Conservation (phyloP, 768 basidiomycete species). For the Leucocoprinus birnbaumii region DNA sequence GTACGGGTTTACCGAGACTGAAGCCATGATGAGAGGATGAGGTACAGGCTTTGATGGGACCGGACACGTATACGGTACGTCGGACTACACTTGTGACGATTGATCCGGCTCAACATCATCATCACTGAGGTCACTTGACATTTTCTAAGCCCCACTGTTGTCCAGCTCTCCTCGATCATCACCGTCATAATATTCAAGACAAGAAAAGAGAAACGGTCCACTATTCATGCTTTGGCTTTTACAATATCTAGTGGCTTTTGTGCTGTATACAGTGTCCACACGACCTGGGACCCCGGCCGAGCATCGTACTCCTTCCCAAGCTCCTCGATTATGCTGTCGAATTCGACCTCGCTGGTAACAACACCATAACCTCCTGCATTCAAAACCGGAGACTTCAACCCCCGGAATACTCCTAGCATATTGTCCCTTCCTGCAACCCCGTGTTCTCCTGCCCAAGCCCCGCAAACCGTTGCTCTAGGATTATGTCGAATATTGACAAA, state of each 20-base stretch:
- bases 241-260: neutral
- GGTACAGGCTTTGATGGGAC: neutral
- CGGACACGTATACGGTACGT: conserved; percentile 4
- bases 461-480: neutral
- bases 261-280: conserved; percentile 2
- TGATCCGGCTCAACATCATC: conserved; percentile 10
- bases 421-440: conserved; percentile 4
- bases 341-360: conserved; percentile 3
- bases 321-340: neutral
- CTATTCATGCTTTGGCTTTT: neutral
- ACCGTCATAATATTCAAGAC: too few species aligned
- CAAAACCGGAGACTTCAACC: conserved; percentile 1
- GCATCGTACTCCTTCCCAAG: conserved; percentile 1
- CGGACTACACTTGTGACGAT: neutral
- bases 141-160: too few species aligned
- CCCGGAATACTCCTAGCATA: neutral
- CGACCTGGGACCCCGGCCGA: neutral
- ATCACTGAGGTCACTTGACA: too few species aligned
- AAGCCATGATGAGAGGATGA: conserved; percentile 30
- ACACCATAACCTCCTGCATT: conserved; percentile 3
- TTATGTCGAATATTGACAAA: neutral
- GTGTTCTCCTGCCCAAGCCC: neutral
- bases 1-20: conserved; percentile 31
- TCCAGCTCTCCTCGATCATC: too few species aligned
- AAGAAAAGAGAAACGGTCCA: too few species aligned